Percentiles rank a stretch among this genome's conserved stretches.
These are phyloP conservation scores for Erodium maritimum DNA, from an alignment of 345 rosid genomes.

Conservation along the genomic window DNA sequence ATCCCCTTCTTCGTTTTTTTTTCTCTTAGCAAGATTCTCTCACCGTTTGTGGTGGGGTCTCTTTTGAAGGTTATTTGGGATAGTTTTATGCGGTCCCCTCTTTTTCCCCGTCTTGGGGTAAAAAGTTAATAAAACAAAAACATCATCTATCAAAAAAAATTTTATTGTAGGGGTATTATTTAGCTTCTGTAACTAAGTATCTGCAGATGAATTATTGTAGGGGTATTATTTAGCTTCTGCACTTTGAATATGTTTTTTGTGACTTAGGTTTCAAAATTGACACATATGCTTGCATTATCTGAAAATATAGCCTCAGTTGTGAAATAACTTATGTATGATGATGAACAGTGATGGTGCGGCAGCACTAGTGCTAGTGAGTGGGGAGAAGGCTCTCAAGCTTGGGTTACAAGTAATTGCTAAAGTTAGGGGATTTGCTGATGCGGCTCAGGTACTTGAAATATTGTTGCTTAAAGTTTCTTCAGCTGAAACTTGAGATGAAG, in stretches of 20 bases:
- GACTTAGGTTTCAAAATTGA: background rate
- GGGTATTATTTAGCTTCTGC: background rate
- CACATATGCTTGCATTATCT: background rate
- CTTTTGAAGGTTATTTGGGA: no score
- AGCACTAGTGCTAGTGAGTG: constrained; percentile 82
- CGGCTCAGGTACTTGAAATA: constrained; percentile 57
- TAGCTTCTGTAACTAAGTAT: no score
- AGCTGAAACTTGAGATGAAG: background rate
- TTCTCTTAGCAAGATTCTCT: no score
- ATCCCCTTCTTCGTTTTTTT: no score
- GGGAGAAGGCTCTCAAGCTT: constrained; percentile 64
- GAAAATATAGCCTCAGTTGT: background rate
- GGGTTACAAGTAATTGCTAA: constrained; percentile 74
- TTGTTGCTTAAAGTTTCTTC: background rate
- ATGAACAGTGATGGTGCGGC: constrained; percentile 91
- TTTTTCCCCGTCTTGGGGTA: no score
- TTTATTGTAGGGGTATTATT: no score
- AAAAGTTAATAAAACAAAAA: no score
- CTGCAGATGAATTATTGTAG: background rate
- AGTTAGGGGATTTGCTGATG: constrained; percentile 82
- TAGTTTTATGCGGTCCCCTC: no score
- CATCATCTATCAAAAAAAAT: no score
- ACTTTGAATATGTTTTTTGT: background rate
- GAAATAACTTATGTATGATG: background rate
- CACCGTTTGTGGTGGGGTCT: no score